Percentiles rank a stretch among this genome's conserved stretches.
phyloP scores from a whole-genome alignment of 2,329 filamentous ascomycete genomes.

The Colletotrichum tamarilloi region DNA sequence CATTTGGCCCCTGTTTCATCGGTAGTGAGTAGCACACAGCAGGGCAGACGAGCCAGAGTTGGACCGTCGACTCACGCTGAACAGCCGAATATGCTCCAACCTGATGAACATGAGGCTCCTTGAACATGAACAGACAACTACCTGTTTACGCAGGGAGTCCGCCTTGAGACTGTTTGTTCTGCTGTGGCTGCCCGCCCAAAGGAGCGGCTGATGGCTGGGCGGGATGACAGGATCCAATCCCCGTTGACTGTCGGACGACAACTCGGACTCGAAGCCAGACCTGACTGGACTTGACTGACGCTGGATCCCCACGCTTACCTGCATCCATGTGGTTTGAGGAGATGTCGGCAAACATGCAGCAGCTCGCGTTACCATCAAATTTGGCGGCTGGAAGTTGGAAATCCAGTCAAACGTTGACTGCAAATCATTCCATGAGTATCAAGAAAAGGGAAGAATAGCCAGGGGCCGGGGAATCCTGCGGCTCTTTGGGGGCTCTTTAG shows the following conservation, averaged over 20 bases:
- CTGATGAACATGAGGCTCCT: background rate
- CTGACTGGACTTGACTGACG: background rate
- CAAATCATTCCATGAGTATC: no score
- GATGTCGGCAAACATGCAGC: background rate
- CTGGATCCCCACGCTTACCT: background rate
- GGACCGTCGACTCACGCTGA: background rate
- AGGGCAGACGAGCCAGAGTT: background rate
- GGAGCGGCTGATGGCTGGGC: conserved; percentile 5
- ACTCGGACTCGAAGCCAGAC: conserved; percentile 5
- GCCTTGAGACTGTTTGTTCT: no score
- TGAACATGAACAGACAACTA: background rate
- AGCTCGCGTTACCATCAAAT: no score
- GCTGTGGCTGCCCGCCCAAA: conserved; percentile 4
- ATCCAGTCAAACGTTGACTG: background rate
- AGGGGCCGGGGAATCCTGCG: background rate
- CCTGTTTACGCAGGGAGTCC: background rate
- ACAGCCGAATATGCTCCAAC: background rate
- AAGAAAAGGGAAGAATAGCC: background rate
- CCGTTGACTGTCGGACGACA: conserved; percentile 5
- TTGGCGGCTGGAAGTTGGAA: background rate
- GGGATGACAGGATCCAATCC: conserved; percentile 30
- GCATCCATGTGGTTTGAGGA: background rate
- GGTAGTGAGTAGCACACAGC: conserved; percentile 7
- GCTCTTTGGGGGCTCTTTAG: background rate
- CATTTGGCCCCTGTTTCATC: conserved; percentile 31